These are phyloP conservation scores for Petunia hybrid DNA, from an alignment of 305 asterid species.

Conservation along the genomic window DNA sequence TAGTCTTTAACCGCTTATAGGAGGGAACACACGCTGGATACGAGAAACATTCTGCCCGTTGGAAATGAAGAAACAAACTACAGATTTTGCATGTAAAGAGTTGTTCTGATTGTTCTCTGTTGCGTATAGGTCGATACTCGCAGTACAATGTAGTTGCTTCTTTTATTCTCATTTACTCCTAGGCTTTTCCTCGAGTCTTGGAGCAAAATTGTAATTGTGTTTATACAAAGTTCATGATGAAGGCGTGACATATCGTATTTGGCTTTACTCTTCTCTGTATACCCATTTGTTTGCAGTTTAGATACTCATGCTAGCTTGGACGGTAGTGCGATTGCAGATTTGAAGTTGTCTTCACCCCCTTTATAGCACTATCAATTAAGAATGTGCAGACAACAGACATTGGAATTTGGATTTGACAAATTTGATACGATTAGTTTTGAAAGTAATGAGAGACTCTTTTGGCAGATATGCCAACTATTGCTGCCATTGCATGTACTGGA, in stretches of 20 bases:
- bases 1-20: constrained; percentile 8
- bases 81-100: neutral
- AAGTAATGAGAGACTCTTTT: neutral
- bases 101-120: constrained; percentile 8
- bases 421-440: neutral
- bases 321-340: neutral
- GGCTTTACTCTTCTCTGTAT: too few species aligned
- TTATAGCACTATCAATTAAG: constrained; percentile 1
- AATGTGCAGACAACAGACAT: neutral
- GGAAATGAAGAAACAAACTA: neutral
- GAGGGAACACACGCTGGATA: constrained; percentile 1
- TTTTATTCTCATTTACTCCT: neutral
- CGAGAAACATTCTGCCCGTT: neutral
- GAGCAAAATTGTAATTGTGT: neutral
- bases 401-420: neutral
- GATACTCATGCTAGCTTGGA: neutral
- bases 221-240: too few species aligned
- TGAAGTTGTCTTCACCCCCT: neutral
- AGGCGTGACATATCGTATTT: too few species aligned
- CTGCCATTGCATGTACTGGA: neutral
- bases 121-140: neutral
- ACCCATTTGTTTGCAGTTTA: neutral
- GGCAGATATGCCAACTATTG: neutral
- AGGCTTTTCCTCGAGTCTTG: neutral
- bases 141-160: neutral